Conservation (phyloP, 2,329 filamentous ascomycete species). For the Atkinsonella hypoxylon region DNA sequence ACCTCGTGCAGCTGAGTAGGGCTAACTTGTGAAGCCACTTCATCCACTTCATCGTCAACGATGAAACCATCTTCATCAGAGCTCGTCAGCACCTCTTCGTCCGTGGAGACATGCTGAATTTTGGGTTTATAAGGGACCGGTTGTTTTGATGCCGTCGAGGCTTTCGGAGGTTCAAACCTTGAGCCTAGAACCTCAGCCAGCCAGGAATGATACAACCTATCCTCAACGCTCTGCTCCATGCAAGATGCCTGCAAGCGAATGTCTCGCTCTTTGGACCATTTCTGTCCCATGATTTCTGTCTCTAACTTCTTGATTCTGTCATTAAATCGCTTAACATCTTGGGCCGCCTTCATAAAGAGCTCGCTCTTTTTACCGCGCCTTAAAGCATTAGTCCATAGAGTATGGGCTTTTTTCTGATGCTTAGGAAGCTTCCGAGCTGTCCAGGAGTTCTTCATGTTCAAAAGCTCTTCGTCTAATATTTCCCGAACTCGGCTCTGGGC, state of each 20-base stretch:
- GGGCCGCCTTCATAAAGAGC: constrained; percentile 32
- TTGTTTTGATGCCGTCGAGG: constrained; percentile 12
- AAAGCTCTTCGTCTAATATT: constrained; percentile 42
- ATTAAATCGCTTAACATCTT: constrained; percentile 29
- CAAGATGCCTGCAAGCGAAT: constrained; percentile 43
- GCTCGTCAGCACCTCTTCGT: constrained; percentile 35
- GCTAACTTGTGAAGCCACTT: not conserved
- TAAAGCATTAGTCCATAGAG: constrained; percentile 48
- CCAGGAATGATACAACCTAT: constrained; percentile 44
- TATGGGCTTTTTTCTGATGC: constrained; percentile 42
- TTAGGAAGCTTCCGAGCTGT: constrained; percentile 42
- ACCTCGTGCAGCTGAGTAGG: not conserved
- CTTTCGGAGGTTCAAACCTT: constrained; percentile 26
- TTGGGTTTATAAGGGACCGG: not conserved
- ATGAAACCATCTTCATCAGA: constrained; percentile 40
- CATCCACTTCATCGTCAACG: constrained; percentile 15
- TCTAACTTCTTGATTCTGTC: constrained; percentile 44
- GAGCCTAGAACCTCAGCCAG: constrained; percentile 32
- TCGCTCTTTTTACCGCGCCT: constrained; percentile 21
- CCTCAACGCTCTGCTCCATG: constrained; percentile 53
- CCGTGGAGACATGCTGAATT: constrained; percentile 21
- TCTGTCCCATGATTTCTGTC: constrained; percentile 35
- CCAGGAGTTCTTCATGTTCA: constrained; percentile 43
- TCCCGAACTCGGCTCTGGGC: constrained; percentile 32
- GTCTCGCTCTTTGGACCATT: constrained; percentile 40